Base-by-base conservation (phyloP, 305 asterid genomes). In the Fraxinus platypoda region DNA sequence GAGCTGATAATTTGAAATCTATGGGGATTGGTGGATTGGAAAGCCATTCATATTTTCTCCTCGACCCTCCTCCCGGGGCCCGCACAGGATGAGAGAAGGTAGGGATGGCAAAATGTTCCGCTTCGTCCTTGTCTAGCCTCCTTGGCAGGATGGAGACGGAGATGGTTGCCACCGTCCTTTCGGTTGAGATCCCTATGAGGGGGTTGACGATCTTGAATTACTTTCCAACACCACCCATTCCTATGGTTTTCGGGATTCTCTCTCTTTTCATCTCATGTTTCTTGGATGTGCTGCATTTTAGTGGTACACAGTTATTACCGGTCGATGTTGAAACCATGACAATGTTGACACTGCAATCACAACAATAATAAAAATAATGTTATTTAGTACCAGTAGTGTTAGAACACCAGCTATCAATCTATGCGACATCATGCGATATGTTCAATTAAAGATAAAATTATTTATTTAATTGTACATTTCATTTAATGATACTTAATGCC, bases 171-270 rank as follows among this genome's bases (percentile, higher is more conserved):
- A 41, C 17, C 4, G 52, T 41, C 52, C 52, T 2, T 12, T 12
- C 17, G 1, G 52, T 43, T 43, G 52, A 13, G 17, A 43, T 11
- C 5, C 15, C 75, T 2, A 2, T 13, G 26, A 3, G 23, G 8
- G 54, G 35, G 75, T 12, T 21, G 54, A 4, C 0, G 30, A n/a
- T 74, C 11, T 49, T 28, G 11, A 15, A 5, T 54, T 62, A 89
- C 87, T 88, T 90, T 85, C 93, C 93, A 88, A 90, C 82, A 82
- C 89, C 92, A 90, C 92, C 91, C 91, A 90, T 90, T 89, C 93
- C 93, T 85, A 84, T 78, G 85, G 91, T 33, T 86, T 88, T 83
- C 81, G 84, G 87, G 77, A 72, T 72, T 86, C 84, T 83, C 88
- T 85, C 78, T 81, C 83, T 78, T 82, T 80, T 80, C 80, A 11